Base-by-base conservation (phyloP, 306 rosid species). In the Casuarina equisetifolia region DNA sequence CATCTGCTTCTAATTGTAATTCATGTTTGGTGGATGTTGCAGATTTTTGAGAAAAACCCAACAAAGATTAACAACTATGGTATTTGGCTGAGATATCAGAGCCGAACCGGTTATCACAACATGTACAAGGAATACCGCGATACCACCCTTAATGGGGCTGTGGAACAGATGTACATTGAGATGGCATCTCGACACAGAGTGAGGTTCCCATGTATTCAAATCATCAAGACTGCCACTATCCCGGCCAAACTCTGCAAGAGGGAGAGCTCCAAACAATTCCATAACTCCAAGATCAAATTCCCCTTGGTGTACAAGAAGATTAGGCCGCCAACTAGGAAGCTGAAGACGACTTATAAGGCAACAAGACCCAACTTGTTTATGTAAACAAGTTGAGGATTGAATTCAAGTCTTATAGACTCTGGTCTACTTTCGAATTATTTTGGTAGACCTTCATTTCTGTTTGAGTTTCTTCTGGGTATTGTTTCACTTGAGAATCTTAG, bases 161-260 rank as follows among this genome's bases (percentile, higher is more conserved):
- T 93, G 45, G 95, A 89, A 64, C 81, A 77, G 1, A 89, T 93
- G 95, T 93, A 93, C 88, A 88, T 13, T 38, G 98, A 93, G 82
- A 93, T 91, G 97, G 98, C 91, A 61, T 93, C 98, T 55, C 93
- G 97, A 43, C 98, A 93, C 82, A 88, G 98, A 80, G 98, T 93
- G 5, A 80, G 98, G 82, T 85, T 4, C 78, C 98, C 98, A 9
- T 91, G 98, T 77, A 93, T 93, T 40, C 98, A 93, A 74, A 93
- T 93, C 11, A 93, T 93, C 13, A 93, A 93, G 92, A 93, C 97
- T 0, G 97, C 97, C 38, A 93, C 92, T 1, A 68, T 93, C 73
- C 88, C 97, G 0, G 97, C 97, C 0, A 91, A 93, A 59, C 97
- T 91, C 9, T 93, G 98, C 92, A 93, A 93, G 81, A 91, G 97